These are phyloP conservation scores for Tuber borchii DNA, from an alignment of 495 filamentous ascomycete genomes.

Conservation along the genomic window DNA sequence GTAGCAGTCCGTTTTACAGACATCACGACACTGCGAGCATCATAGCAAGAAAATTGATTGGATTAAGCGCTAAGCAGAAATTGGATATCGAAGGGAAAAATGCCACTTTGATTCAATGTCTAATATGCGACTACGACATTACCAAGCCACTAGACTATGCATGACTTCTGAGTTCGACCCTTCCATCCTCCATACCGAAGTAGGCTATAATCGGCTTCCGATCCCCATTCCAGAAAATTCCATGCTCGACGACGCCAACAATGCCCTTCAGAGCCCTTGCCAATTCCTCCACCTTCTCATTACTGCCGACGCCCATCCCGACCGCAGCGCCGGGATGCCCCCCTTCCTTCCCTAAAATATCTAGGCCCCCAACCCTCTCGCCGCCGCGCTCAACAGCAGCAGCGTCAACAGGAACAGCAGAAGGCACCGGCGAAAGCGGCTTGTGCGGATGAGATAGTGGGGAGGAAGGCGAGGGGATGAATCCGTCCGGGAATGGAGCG, in stretches of 20 bases:
- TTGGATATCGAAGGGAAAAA: background rate
- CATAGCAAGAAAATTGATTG: background rate
- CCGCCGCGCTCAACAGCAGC: constrained; percentile 31
- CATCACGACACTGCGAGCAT: too few species aligned
- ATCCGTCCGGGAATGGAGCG: constrained; percentile 69
- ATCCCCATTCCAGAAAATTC: constrained; percentile 75
- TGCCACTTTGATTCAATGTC: background rate
- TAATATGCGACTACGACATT: background rate
- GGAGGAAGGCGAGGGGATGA: constrained; percentile 47
- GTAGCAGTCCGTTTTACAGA: too few species aligned
- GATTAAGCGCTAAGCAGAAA: background rate
- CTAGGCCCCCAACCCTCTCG: constrained; percentile 33
- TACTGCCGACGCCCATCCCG: constrained; percentile 43
- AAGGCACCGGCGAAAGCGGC: constrained; percentile 29
- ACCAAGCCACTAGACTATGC: background rate
- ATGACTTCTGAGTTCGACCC: constrained; percentile 44
- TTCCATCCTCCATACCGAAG: constrained; percentile 83
- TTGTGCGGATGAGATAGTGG: constrained; percentile 26
- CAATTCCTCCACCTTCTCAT: constrained; percentile 64
- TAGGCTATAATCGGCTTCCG: constrained; percentile 91
- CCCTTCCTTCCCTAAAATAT: constrained; percentile 43
- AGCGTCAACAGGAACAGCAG: constrained; percentile 31
- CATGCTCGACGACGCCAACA: constrained; percentile 83
- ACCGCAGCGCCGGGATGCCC: constrained; percentile 40
- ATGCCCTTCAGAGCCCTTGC: constrained; percentile 68